These are phyloP conservation scores for Cordyceps farinosa DNA, from an alignment of 2,329 filamentous ascomycete genomes.

Conservation along the genomic window DNA sequence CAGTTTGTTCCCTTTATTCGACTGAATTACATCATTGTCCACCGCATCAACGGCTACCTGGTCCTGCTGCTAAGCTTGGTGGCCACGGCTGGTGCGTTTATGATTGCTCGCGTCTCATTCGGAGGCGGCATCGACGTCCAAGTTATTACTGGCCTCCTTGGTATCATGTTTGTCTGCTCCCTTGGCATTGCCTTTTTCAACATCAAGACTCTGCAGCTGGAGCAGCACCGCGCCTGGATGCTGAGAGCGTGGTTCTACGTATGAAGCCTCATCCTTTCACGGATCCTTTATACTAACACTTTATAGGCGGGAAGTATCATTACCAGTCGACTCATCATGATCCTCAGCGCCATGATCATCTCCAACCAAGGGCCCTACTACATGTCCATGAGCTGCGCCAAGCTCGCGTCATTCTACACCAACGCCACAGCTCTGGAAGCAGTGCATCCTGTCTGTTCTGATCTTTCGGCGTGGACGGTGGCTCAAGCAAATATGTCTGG, in stretches of 20 bases:
- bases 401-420: constrained; percentile 40
- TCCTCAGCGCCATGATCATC: constrained; percentile 37
- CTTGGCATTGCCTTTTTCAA: constrained; percentile 49
- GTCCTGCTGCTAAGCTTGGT: constrained; percentile 44
- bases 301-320: constrained; percentile 45
- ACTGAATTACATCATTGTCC: constrained; percentile 47
- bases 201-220: constrained; percentile 56
- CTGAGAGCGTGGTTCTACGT: constrained; percentile 50
- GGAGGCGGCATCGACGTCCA: constrained; percentile 51
- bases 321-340: constrained; percentile 46
- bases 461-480: constrained; percentile 29
- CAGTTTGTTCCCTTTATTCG: constrained; percentile 47
- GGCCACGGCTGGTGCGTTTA: constrained; percentile 45
- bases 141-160: constrained; percentile 37
- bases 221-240: constrained; percentile 62
- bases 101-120: constrained; percentile 48
- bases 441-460: constrained; percentile 42
- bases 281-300: background rate
- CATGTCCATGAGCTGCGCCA: constrained; percentile 39
- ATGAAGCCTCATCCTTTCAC: constrained; percentile 12
- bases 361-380: constrained; percentile 27
- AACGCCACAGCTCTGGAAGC: constrained; percentile 25
- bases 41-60: constrained; percentile 57
- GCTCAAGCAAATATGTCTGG: constrained; percentile 31
- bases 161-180: constrained; percentile 40